Percentiles rank a stretch among this genome's conserved stretches.
phyloP scores from a whole-genome alignment of 2,329 filamentous ascomycete species.

The Penicillium decumbens region DNA sequence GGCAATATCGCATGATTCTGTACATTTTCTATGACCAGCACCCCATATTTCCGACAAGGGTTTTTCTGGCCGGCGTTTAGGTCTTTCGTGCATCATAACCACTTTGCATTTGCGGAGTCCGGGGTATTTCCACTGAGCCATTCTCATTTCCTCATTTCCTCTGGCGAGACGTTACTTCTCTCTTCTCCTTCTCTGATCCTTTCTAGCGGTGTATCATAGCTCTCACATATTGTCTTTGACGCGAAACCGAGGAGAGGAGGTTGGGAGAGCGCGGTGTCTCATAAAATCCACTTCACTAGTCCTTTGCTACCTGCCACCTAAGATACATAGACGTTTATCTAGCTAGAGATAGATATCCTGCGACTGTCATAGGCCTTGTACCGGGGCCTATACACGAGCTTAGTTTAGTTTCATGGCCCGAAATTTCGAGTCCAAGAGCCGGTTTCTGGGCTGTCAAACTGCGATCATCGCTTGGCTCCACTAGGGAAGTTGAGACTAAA shows the following conservation, averaged over 20 bases:
- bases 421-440: not conserved
- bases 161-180: constrained; percentile 1
- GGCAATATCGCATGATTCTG: constrained; percentile 61
- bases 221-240: not conserved
- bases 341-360: not conserved
- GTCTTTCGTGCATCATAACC: constrained; percentile 43
- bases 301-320: not conserved
- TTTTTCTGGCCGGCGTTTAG: constrained; percentile 43
- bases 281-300: not conserved
- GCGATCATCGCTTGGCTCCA: constrained; percentile 11
- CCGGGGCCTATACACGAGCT: not conserved
- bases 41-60: constrained; percentile 1
- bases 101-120: constrained; percentile 24
- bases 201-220: not conserved
- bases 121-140: constrained; percentile 4
- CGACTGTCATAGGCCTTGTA: not conserved
- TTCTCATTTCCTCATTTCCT: not conserved
- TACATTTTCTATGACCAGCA: constrained; percentile 12
- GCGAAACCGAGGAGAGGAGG: not conserved
- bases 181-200: not conserved
- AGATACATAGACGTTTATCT: not conserved
- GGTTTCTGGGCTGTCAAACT: constrained; percentile 5
- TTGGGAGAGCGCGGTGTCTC: not conserved
- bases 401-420: not conserved
- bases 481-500: constrained; percentile 8